Evolutionary conservation across 2,329 filamentous ascomycete species (phyloP).

Genomic region (Verticillium zaregamsianum): DNA sequence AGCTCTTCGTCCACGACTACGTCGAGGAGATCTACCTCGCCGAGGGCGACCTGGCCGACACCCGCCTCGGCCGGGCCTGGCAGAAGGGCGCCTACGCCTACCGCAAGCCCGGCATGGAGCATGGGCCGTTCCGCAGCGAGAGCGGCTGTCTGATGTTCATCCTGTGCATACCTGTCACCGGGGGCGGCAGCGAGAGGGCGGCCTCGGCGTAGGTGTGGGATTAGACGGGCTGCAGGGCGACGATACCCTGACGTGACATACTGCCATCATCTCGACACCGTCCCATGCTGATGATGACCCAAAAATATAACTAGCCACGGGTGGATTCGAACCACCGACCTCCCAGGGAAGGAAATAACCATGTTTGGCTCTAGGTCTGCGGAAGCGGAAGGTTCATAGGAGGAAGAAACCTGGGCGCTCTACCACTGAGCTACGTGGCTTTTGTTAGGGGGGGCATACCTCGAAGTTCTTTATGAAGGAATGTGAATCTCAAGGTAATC

Average conservation of each 20-base stretch:
- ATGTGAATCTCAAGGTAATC: not conserved
- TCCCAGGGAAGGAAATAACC: not conserved
- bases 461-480: not conserved
- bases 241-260: not conserved
- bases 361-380: not conserved
- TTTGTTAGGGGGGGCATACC: not conserved
- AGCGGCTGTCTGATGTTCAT: conserved; percentile 31
- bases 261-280: not conserved
- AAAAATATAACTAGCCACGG: not conserved
- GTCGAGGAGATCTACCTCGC: conserved; percentile 33
- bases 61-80: conserved; percentile 23
- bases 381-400: not conserved
- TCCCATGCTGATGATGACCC: no score
- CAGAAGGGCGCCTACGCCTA: conserved; percentile 32
- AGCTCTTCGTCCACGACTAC: conserved; percentile 28
- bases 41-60: conserved; percentile 29
- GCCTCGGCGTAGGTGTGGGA: not conserved
- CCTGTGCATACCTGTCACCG: conserved; percentile 15
- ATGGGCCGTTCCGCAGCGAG: conserved; percentile 30
- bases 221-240: not conserved
- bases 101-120: conserved; percentile 32
- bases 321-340: not conserved
- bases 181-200: conserved; percentile 4
- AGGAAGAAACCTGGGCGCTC: not conserved
- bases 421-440: not conserved